Conservation (phyloP, 2,329 filamentous ascomycete species). For the Septoria linicola region DNA sequence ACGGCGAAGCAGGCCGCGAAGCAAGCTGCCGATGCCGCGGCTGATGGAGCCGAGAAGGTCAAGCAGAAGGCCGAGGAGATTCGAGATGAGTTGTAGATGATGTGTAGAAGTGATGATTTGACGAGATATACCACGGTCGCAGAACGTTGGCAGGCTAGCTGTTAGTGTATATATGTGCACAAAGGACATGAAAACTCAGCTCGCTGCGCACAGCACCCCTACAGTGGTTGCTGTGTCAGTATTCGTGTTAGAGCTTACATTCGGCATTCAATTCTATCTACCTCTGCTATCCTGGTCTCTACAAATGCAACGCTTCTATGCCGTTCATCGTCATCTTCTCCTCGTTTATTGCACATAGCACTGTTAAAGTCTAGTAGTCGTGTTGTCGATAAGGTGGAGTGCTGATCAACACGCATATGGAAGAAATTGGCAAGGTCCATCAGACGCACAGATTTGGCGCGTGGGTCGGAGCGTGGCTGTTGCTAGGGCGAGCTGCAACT, state of each 20-base stretch:
- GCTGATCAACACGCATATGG: too few species aligned
- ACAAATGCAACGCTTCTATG: background rate
- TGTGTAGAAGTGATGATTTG: background rate
- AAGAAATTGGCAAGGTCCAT: too few species aligned
- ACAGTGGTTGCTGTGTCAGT: too few species aligned
- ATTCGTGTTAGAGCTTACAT: too few species aligned
- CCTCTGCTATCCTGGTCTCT: background rate
- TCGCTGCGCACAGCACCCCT: too few species aligned
- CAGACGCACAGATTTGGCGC: too few species aligned
- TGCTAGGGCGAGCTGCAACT: too few species aligned
- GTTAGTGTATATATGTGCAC: background rate
- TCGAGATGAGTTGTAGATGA: background rate
- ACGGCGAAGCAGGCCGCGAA: background rate
- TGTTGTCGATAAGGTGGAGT: background rate
- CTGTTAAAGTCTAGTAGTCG: background rate
- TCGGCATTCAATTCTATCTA: too few species aligned
- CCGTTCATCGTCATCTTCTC: background rate
- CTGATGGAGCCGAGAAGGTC: constrained; percentile 1
- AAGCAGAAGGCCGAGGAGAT: constrained; percentile 12
- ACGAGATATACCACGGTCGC: background rate
- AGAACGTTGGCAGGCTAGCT: background rate
- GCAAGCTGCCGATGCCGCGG: background rate
- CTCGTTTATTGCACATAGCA: background rate
- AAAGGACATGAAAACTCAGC: too few species aligned
- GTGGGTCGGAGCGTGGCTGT: too few species aligned